These are phyloP conservation scores for Larix kaempferi DNA, from an alignment of 75 land plant species.

Conservation along the genomic window DNA sequence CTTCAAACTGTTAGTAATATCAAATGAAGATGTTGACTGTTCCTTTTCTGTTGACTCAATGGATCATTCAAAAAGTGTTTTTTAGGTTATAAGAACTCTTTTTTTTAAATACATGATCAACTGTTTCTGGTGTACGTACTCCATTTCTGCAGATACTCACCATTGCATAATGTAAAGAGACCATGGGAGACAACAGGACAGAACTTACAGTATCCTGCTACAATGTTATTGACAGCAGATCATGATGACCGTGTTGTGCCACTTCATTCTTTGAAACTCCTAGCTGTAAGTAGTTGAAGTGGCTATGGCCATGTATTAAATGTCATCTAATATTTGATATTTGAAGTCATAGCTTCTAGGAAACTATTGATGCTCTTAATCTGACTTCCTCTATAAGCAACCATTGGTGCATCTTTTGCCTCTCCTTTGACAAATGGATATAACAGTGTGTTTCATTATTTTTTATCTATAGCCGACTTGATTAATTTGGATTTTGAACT, in stretches of 20 bases:
- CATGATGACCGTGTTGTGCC: constrained; percentile 99
- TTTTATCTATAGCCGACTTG: too few relatives aligned
- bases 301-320: too few relatives aligned
- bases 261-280: constrained; percentile 79
- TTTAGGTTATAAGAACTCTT: background rate
- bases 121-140: background rate
- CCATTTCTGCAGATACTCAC: constrained; percentile 72
- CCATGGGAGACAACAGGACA: constrained; percentile 70
- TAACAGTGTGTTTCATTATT: too few relatives aligned
- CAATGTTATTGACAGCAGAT: constrained; percentile 94
- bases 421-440: too few relatives aligned
- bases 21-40: background rate
- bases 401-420: too few relatives aligned
- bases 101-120: background rate
- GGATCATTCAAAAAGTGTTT: background rate
- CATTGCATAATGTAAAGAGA: constrained; percentile 91
- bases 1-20: too few relatives aligned
- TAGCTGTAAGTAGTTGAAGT: constrained; percentile 62
- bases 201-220: constrained; percentile 74
- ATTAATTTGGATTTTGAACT: too few relatives aligned
- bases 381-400: too few relatives aligned
- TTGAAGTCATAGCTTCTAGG: too few relatives aligned
- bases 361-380: too few relatives aligned
- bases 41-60: background rate
- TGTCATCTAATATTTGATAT: too few relatives aligned